These are phyloP conservation scores for Zygosaccharomyces lentus DNA, from an alignment of 805 yeast genomes.

Conservation along the genomic window DNA sequence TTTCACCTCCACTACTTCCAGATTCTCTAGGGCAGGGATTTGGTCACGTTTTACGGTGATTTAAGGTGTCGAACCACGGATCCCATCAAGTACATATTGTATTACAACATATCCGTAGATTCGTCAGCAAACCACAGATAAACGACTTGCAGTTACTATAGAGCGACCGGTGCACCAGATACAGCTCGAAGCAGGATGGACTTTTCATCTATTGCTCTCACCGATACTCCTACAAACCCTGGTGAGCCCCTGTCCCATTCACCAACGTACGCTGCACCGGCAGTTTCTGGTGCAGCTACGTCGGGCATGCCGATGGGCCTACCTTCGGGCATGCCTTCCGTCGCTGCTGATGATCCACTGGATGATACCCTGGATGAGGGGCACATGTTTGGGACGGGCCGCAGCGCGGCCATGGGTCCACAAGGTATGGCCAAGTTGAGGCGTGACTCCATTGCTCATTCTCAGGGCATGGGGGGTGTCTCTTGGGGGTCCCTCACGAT, in stretches of 20 bases:
- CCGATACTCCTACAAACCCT: conserved; percentile 12
- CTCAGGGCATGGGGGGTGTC: conserved; percentile 97
- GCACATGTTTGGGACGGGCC: conserved; percentile 67
- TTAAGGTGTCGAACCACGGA: neutral
- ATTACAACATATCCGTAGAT: neutral
- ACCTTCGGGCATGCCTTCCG: conserved; percentile 13
- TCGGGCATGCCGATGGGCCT: conserved; percentile 6
- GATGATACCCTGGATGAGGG: conserved; percentile 98
- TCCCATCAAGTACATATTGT: neutral
- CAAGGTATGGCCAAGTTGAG: conserved; percentile 48
- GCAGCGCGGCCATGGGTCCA: conserved; percentile 13
- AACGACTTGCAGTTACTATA: neutral
- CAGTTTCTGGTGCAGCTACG: conserved; percentile 6
- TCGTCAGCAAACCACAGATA: neutral
- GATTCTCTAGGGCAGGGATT: neutral
- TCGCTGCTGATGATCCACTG: conserved; percentile 74
- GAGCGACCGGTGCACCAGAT: neutral
- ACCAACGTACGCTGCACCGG: conserved; percentile 13
- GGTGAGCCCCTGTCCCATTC: conserved; percentile 7
- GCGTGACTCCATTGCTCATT: conserved; percentile 89
- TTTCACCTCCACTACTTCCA: neutral
- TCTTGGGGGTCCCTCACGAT: conserved; percentile 96
- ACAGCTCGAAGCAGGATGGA: conserved; percentile 13
- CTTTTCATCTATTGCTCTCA: conserved; percentile 17
- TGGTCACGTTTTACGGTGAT: neutral